Conservation (phyloP, 768 basidiomycete species). For the Phaeotremella fagi region DNA sequence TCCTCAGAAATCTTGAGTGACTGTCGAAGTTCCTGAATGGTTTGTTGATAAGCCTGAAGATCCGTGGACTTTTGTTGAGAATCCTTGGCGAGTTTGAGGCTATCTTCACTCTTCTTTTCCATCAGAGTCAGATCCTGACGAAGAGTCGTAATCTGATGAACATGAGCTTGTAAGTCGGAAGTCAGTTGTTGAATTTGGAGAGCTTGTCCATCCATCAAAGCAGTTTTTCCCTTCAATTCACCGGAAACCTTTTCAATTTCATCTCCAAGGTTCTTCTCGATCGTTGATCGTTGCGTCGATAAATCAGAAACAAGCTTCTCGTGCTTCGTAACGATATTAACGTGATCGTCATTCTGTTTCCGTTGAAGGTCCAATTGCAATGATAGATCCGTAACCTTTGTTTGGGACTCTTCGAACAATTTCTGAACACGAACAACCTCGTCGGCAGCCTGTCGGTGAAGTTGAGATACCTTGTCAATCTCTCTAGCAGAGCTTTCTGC, state of each 20-base stretch:
- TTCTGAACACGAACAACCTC: too few relatives aligned
- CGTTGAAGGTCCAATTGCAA: too few relatives aligned
- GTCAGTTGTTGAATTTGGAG: background rate
- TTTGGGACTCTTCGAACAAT: too few relatives aligned
- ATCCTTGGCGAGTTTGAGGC: background rate
- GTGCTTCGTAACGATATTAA: too few relatives aligned
- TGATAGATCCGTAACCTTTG: too few relatives aligned
- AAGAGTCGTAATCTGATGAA: background rate
- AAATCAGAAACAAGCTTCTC: too few relatives aligned
- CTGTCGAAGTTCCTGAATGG: too few relatives aligned
- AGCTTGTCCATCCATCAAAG: background rate
- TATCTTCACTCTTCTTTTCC: background rate
- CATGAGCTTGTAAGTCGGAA: background rate
- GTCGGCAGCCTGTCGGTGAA: too few relatives aligned
- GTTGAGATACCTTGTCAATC: slow-evolving; percentile 1
- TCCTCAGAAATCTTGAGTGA: too few relatives aligned
- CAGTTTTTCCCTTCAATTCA: background rate
- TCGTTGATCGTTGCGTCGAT: too few relatives aligned
- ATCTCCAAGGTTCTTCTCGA: too few relatives aligned
- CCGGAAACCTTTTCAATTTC: background rate
- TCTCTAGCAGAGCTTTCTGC: background rate
- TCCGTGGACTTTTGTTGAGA: background rate
- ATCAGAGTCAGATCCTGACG: background rate
- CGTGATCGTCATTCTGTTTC: too few relatives aligned
- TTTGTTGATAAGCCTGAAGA: slow-evolving; percentile 7